Evolutionary conservation across 768 basidiomycete genomes (phyloP).

Genomic region (Porphyrellus cyaneotinctus): DNA sequence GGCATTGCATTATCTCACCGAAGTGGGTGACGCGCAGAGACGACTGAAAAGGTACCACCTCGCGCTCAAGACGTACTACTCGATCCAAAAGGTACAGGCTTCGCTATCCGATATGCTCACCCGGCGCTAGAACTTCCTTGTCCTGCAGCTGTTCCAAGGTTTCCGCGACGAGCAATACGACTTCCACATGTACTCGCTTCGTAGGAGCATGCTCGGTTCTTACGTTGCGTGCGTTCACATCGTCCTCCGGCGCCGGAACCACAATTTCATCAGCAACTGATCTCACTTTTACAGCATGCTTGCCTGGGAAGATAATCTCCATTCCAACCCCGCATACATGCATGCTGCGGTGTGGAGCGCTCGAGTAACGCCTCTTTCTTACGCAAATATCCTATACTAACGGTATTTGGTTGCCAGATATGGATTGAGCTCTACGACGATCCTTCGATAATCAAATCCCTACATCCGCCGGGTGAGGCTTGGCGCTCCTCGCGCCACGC

Average conservation of each 20-base stretch:
- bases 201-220: conserved; percentile 82
- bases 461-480: conserved; percentile 36
- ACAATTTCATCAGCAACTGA: neutral
- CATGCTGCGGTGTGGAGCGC: conserved; percentile 68
- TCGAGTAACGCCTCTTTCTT: conserved; percentile 41
- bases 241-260: neutral
- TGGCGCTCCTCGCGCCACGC: conserved; percentile 19
- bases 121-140: conserved; percentile 4
- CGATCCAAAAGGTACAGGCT: conserved; percentile 61
- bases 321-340: conserved; percentile 74
- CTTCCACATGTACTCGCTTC: conserved; percentile 92
- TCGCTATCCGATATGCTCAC: conserved; percentile 1
- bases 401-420: conserved; percentile 46
- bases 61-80: conserved; percentile 82
- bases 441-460: conserved; percentile 50
- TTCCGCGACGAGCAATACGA: conserved; percentile 96
- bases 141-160: conserved; percentile 67
- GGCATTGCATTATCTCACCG: conserved; percentile 78
- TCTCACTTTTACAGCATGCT: conserved; percentile 51
- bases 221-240: conserved; percentile 68
- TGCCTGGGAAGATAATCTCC: conserved; percentile 75
- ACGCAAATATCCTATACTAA: conserved; percentile 9
- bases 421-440: conserved; percentile 69
- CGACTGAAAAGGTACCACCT: conserved; percentile 62
- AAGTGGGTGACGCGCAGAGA: conserved; percentile 72